Conservation (phyloP, 2,329 filamentous ascomycete species). For the Paecilomyces sp. region DNA sequence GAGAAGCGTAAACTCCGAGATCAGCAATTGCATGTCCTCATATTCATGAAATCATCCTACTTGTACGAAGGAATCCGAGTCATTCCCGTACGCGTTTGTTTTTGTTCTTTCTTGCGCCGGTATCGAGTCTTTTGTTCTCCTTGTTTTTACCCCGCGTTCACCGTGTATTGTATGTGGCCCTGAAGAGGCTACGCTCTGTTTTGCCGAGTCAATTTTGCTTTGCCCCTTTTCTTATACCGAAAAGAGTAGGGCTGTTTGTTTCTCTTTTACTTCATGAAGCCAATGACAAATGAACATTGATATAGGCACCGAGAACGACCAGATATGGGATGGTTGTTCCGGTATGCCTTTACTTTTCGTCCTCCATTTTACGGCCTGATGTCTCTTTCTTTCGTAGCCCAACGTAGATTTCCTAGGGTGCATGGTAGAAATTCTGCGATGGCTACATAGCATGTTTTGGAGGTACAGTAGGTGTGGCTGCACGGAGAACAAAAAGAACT, state of each 20-base stretch:
- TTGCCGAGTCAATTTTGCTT: not conserved
- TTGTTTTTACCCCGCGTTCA: not conserved
- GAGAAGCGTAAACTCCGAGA: constrained; percentile 20
- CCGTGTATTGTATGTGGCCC: constrained; percentile 4
- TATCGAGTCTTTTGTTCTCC: not conserved
- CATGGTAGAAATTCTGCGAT: not conserved
- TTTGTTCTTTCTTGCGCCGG: not conserved
- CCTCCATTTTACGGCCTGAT: not conserved
- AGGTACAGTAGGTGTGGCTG: not conserved
- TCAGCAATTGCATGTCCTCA: constrained; percentile 23
- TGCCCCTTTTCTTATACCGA: constrained; percentile 1
- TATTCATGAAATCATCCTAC: not conserved
- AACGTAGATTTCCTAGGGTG: not conserved
- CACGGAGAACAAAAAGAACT: not conserved
- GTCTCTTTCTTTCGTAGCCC: not conserved
- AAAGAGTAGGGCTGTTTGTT: not conserved
- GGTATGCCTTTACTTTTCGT: not conserved
- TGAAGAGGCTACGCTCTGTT: not conserved
- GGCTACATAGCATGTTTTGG: not conserved
- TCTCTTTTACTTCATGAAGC: constrained; percentile 1
- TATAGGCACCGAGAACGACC: not conserved
- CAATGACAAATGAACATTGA: not conserved
- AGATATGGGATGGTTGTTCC: not conserved
- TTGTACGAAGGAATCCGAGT: not conserved
- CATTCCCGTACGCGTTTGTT: not conserved